These are phyloP conservation scores for Trichophyton simii DNA, from an alignment of 2,329 filamentous ascomycete genomes.

Conservation along the genomic window DNA sequence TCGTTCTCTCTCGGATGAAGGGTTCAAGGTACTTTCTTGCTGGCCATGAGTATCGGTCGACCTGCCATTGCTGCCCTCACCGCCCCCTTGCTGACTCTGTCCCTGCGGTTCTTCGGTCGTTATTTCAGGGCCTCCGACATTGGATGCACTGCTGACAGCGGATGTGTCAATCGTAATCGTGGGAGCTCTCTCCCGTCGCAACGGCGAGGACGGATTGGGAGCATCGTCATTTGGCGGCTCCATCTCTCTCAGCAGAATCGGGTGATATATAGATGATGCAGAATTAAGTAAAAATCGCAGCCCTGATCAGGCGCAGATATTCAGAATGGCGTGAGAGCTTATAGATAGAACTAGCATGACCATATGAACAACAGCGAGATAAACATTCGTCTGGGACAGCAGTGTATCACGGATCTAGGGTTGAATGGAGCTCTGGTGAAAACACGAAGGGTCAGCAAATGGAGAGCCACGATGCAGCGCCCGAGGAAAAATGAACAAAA, in stretches of 20 bases:
- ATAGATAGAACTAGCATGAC: not conserved
- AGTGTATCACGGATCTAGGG: not conserved
- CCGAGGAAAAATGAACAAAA: not conserved
- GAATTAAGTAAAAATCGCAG: not conserved
- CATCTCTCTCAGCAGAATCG: not conserved
- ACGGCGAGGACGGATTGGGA: constrained; percentile 21
- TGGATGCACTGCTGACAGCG: constrained; percentile 31
- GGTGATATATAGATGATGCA: not conserved
- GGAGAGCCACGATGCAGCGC: not conserved
- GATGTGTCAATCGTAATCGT: constrained; percentile 48
- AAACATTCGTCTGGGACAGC: not conserved
- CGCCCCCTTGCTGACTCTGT: not conserved
- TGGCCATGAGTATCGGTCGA: not conserved
- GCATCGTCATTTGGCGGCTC: constrained; percentile 13
- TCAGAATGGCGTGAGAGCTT: not conserved
- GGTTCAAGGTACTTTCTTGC: not conserved
- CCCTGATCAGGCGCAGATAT: not conserved
- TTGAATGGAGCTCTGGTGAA: not conserved
- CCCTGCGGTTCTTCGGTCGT: not conserved
- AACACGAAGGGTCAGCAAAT: not conserved
- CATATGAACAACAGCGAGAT: not conserved
- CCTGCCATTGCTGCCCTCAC: not conserved
- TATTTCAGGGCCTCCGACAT: not conserved
- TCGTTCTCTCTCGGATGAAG: constrained; percentile 31
- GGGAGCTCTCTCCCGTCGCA: constrained; percentile 36